Evolutionary conservation across 345 rosid species (phyloP).

Genomic region (Eucalyptus cloeziana): DNA sequence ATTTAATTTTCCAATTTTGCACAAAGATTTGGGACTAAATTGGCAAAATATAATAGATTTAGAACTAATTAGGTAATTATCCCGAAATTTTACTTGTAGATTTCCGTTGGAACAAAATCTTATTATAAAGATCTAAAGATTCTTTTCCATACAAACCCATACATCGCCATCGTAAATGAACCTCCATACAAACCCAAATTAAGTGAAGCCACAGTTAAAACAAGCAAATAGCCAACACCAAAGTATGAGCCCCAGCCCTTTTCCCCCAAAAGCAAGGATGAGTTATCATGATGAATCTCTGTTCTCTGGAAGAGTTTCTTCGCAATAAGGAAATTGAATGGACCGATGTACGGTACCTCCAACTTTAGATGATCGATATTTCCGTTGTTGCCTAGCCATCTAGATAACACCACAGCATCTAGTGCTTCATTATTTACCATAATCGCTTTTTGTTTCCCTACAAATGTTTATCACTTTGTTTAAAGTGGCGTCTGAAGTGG

Average conservation of each 20-base stretch:
- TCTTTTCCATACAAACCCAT: background rate
- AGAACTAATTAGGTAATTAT: background rate
- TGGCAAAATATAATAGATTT: background rate
- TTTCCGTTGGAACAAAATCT: background rate
- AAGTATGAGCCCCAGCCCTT: background rate
- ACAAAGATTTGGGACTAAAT: background rate
- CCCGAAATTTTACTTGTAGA: background rate
- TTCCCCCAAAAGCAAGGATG: background rate
- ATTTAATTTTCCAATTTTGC: background rate
- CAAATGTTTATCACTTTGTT: background rate
- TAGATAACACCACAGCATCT: background rate
- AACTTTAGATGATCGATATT: background rate
- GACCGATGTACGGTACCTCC: background rate
- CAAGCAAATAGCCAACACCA: background rate
- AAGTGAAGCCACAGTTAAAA: background rate
- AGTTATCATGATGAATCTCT: background rate
- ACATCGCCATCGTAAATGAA: background rate
- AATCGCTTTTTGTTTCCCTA: background rate
- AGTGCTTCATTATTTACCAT: background rate
- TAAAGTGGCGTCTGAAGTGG: background rate
- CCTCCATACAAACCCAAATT: background rate
- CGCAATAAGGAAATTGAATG: background rate
- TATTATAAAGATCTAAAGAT: background rate
- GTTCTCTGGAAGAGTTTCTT: background rate
- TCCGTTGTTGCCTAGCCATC: background rate